These are phyloP conservation scores for Ceratorhiza oryzae-sativae DNA, from an alignment of 1,284 basidiomycete species.

Conservation along the genomic window DNA sequence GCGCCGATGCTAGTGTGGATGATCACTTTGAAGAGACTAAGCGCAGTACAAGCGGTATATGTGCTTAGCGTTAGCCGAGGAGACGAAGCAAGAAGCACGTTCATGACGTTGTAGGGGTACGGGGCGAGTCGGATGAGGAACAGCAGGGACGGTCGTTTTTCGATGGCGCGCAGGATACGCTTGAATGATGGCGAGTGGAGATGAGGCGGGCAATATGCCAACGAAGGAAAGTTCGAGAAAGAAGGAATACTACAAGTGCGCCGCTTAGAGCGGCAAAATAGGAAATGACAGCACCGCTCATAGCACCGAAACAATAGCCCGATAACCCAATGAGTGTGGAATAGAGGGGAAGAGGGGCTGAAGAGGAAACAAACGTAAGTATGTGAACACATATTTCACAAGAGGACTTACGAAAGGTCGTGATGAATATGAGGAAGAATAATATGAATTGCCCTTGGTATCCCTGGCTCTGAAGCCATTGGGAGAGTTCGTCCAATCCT, in stretches of 20 bases:
- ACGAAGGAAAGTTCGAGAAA: slow-evolving; percentile 76
- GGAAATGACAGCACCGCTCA: slow-evolving; percentile 80
- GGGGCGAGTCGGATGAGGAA: slow-evolving; percentile 78
- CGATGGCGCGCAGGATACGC: slow-evolving; percentile 84
- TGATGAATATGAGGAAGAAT: slow-evolving; percentile 79
- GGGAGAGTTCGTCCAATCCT: slow-evolving; percentile 73
- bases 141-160: slow-evolving; percentile 80
- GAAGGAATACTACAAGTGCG: slow-evolving; percentile 76
- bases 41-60: slow-evolving; percentile 79
- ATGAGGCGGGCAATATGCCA: slow-evolving; percentile 73
- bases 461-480: slow-evolving; percentile 71
- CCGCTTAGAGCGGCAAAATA: slow-evolving; percentile 84
- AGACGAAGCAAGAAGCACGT: slow-evolving; percentile 84
- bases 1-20: slow-evolving; percentile 84
- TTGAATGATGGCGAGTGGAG: slow-evolving; percentile 68
- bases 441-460: slow-evolving; percentile 73
- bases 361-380: not conserved
- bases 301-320: slow-evolving; percentile 84
- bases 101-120: slow-evolving; percentile 78
- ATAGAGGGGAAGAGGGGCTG: slow-evolving; percentile 84
- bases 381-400: not conserved
- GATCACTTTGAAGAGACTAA: slow-evolving; percentile 85
- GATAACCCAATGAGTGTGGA: slow-evolving; percentile 87
- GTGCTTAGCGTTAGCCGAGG: slow-evolving; percentile 81
- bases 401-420: slow-evolving; percentile 74